These are phyloP conservation scores for Solanum virginianum DNA, from an alignment of 257 asterid genomes.

Conservation along the genomic window DNA sequence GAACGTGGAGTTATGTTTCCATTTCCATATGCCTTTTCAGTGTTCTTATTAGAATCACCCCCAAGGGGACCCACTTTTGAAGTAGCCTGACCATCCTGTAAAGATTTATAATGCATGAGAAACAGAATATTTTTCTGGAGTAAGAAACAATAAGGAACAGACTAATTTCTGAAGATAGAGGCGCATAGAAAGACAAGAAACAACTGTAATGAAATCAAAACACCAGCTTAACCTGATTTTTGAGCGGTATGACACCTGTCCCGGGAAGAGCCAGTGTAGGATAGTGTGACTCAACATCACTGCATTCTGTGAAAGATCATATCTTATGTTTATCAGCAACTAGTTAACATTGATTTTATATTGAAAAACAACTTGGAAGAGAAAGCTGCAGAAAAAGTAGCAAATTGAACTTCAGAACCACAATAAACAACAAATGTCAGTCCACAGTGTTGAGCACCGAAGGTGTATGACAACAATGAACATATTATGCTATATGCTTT, in stretches of 20 bases:
- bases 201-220: neutral
- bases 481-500: neutral
- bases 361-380: neutral
- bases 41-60: conserved; percentile 10
- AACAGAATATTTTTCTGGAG: neutral
- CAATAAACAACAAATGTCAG: neutral
- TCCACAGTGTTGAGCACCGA: neutral
- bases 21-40: conserved; percentile 28
- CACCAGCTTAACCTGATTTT: conserved; percentile 44
- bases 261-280: conserved; percentile 69
- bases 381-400: neutral
- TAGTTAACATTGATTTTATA: neutral
- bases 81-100: conserved; percentile 46
- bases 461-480: neutral
- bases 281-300: conserved; percentile 67
- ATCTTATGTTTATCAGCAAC: neutral
- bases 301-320: conserved; percentile 37
- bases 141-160: neutral
- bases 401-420: neutral
- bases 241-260: conserved; percentile 43
- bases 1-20: conserved; percentile 29
- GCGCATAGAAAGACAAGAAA: neutral
- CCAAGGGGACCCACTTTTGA: conserved; percentile 14
- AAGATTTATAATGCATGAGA: neutral
- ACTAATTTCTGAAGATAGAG: neutral